These are phyloP conservation scores for Calocera viscosa DNA, from an alignment of 768 basidiomycete species.

Conservation along the genomic window DNA sequence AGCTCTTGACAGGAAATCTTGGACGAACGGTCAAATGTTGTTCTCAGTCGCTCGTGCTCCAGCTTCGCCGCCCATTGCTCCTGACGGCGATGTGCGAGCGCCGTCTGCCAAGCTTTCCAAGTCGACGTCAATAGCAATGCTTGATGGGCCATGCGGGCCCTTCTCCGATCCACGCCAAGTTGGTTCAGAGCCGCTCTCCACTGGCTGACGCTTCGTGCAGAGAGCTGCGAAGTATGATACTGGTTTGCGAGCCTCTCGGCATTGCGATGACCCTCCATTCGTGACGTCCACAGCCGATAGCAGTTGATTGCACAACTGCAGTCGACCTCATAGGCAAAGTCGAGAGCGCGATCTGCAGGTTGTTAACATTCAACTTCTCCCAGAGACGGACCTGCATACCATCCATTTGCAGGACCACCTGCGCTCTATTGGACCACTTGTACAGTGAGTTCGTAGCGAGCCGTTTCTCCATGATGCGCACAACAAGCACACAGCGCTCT, in stretches of 20 bases:
- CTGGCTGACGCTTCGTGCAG: slow-evolving; percentile 33
- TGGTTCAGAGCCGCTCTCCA: slow-evolving; percentile 42
- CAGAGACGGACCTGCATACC: background rate
- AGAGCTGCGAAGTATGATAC: slow-evolving; percentile 37
- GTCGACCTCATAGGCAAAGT: background rate
- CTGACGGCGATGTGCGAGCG: slow-evolving; percentile 6
- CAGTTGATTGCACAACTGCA: background rate
- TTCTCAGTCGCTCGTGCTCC: background rate
- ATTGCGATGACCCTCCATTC: background rate
- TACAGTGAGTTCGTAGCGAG: background rate
- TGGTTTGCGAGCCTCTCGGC: slow-evolving; percentile 25
- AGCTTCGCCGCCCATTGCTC: background rate
- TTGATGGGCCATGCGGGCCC: slow-evolving; percentile 1
- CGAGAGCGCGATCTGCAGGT: background rate
- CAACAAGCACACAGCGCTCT: background rate
- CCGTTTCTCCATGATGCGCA: background rate
- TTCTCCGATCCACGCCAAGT: slow-evolving; percentile 3
- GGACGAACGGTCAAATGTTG: background rate
- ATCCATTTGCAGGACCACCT: background rate
- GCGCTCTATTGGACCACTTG: background rate
- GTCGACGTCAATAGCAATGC: background rate
- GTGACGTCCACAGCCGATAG: background rate
- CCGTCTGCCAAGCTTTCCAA: slow-evolving; percentile 7
- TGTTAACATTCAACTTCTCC: background rate
- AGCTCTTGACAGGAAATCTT: background rate